phyloP scores from a whole-genome alignment of 257 asterid species.

The Plantago ovata region DNA sequence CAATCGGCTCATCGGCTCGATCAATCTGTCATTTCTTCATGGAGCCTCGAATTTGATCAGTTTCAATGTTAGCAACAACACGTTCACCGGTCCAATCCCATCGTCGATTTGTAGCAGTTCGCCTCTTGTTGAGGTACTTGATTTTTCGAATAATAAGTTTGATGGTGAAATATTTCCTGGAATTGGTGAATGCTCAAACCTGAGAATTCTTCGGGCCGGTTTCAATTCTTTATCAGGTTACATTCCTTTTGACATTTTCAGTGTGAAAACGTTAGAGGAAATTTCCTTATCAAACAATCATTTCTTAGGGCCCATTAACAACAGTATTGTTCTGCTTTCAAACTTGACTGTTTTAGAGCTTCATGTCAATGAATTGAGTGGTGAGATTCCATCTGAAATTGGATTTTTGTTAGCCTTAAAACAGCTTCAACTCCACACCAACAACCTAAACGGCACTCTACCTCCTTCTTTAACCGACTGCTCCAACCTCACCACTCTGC shows the following conservation, averaged over 20 bases:
- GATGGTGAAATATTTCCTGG: conserved; percentile 22
- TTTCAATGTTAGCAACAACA: conserved; percentile 44
- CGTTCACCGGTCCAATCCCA: conserved; percentile 34
- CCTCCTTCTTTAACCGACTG: conserved; percentile 46
- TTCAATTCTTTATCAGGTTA: conserved; percentile 35
- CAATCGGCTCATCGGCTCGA: conserved; percentile 35
- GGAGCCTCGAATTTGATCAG: conserved; percentile 16
- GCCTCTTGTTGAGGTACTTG: conserved; percentile 20
- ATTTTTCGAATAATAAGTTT: conserved; percentile 39
- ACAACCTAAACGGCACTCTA: conserved; percentile 35
- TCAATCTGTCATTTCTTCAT: conserved; percentile 16
- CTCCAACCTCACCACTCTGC: conserved; percentile 37
- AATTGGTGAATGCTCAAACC: conserved; percentile 21
- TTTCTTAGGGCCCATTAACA: conserved; percentile 35
- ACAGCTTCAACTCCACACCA: conserved; percentile 48
- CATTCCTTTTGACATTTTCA: conserved; percentile 32
- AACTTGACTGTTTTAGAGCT: conserved; percentile 35
- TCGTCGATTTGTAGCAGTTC: conserved; percentile 29
- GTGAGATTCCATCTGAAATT: conserved; percentile 32
- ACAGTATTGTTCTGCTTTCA: conserved; percentile 23
- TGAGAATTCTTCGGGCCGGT: conserved; percentile 38
- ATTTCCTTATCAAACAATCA: conserved; percentile 36
- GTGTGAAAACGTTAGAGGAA: conserved; percentile 20
- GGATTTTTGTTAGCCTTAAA: conserved; percentile 36
- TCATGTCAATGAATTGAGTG: conserved; percentile 34